These are phyloP conservation scores for Fusarium citri DNA, from an alignment of 2,329 filamentous ascomycete genomes.

Conservation along the genomic window DNA sequence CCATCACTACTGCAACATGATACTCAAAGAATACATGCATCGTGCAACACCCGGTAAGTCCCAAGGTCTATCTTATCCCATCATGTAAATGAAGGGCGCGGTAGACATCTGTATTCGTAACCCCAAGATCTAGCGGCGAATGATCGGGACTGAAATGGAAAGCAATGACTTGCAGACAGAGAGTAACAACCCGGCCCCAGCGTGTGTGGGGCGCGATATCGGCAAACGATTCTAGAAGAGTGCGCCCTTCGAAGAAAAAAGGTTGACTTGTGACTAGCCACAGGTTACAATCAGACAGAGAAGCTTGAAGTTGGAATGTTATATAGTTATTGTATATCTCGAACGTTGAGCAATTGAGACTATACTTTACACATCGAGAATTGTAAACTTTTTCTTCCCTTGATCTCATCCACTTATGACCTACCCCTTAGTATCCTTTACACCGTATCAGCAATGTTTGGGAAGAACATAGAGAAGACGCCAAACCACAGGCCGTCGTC, in stretches of 20 bases:
- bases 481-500: constrained; percentile 13
- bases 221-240: constrained; percentile 22
- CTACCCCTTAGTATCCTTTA: constrained; percentile 1
- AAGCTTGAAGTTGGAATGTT: background rate
- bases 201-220: constrained; percentile 40
- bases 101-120: background rate
- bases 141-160: constrained; percentile 7
- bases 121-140: constrained; percentile 11
- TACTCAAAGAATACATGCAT: background rate
- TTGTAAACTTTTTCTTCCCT: background rate
- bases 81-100: constrained; percentile 20
- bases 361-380: background rate
- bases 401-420: constrained; percentile 18
- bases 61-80: background rate
- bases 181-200: constrained; percentile 10
- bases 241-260: constrained; percentile 26
- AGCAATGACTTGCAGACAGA: constrained; percentile 11
- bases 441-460: constrained; percentile 35
- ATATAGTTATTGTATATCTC: constrained; percentile 2
- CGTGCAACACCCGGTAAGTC: background rate
- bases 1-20: too few relatives aligned
- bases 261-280: constrained; percentile 4
- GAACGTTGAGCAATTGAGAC: background rate
- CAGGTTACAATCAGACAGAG: background rate
- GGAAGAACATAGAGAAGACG: constrained; percentile 38